phyloP scores from a whole-genome alignment of 129 eudicot genomes.

The Artemisia annua region DNA sequence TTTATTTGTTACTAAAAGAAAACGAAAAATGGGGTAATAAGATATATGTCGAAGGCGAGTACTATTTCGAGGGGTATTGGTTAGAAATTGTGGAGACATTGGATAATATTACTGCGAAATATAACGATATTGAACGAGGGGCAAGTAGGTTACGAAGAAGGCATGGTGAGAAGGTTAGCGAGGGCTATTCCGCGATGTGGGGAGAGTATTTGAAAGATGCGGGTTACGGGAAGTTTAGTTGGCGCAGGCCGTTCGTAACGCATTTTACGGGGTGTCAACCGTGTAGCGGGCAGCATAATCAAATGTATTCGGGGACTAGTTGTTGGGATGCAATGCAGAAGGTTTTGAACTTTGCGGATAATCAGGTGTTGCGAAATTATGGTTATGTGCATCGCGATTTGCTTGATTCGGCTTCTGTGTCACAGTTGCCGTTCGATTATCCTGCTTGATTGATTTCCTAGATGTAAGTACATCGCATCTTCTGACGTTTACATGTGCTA shows the following conservation, averaged over 20 bases:
- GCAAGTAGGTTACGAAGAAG: constrained; percentile 57
- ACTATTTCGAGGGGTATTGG: constrained; percentile 92
- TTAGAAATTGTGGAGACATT: constrained; percentile 62
- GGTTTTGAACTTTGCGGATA: constrained; percentile 77
- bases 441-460: constrained; percentile 41
- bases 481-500: too few relatives aligned
- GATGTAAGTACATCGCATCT: constrained; percentile 12
- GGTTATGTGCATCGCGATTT: constrained; percentile 69
- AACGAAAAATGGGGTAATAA: constrained; percentile 70
- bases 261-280: constrained; percentile 96
- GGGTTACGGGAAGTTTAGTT: constrained; percentile 49
- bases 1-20: constrained; percentile 57
- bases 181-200: constrained; percentile 49
- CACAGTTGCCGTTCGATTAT: constrained; percentile 56
- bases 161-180: constrained; percentile 68
- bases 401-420: constrained; percentile 47
- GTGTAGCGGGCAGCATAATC: constrained; percentile 78
- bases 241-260: constrained; percentile 80
- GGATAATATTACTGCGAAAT: constrained; percentile 45
- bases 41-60: constrained; percentile 66
- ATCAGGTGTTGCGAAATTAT: constrained; percentile 79
- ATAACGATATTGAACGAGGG: constrained; percentile 41
- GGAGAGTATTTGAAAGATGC: constrained; percentile 56
- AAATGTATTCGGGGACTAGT: constrained; percentile 51
- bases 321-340: constrained; percentile 68